Evolutionary conservation across 2,329 filamentous ascomycete genomes (phyloP).

Genomic region (Lecanoromycetidae sp.): DNA sequence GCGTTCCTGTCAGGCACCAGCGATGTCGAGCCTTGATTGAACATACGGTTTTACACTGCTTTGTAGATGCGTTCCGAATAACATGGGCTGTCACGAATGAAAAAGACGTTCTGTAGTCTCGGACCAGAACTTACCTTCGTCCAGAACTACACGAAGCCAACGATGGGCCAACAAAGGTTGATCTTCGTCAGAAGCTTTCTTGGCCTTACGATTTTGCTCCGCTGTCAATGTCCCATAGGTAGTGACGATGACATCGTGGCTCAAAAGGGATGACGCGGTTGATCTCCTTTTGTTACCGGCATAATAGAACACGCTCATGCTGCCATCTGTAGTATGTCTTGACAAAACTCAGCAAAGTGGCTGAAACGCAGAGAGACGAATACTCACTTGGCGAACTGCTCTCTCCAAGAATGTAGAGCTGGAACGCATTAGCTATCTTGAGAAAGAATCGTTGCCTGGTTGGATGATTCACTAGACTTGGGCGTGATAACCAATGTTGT

Average conservation of each 20-base stretch:
- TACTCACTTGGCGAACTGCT: conserved; percentile 1
- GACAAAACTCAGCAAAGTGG: neutral
- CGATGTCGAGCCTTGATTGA: conserved; percentile 64
- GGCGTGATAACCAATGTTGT: conserved; percentile 2
- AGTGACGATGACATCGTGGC: conserved; percentile 69
- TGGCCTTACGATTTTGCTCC: conserved; percentile 44
- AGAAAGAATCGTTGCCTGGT: neutral
- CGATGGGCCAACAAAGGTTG: conserved; percentile 55
- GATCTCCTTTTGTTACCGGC: conserved; percentile 5
- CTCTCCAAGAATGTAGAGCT: conserved; percentile 7
- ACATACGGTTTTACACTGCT: conserved; percentile 74
- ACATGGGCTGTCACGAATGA: conserved; percentile 77
- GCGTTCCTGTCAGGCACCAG: conserved; percentile 95
- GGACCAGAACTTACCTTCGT: conserved; percentile 60
- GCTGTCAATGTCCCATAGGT: conserved; percentile 81
- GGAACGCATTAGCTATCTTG: neutral
- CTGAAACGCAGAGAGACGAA: neutral
- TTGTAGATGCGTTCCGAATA: conserved; percentile 72
- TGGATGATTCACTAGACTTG: neutral
- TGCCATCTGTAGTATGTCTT: neutral
- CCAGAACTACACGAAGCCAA: conserved; percentile 81
- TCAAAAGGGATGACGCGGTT: neutral
- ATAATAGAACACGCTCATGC: conserved; percentile 3
- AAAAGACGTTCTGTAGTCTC: too few species aligned
- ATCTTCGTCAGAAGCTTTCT: conserved; percentile 31